phyloP scores from a whole-genome alignment of 2,329 filamentous ascomycete genomes.

The Aspergillus glaucus region DNA sequence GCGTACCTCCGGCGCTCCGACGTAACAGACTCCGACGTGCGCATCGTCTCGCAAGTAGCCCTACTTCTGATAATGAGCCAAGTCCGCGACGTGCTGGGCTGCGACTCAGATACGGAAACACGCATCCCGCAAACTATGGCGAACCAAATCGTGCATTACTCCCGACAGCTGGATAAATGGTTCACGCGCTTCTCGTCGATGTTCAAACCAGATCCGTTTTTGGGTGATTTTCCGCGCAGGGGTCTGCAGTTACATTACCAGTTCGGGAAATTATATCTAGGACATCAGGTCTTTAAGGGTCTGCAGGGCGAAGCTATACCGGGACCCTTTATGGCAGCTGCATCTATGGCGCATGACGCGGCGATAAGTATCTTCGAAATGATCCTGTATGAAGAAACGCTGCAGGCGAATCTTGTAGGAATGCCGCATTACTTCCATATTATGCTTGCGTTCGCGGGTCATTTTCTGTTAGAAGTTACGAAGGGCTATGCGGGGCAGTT shows the following conservation, averaged over 20 bases:
- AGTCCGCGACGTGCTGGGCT: constrained; percentile 26
- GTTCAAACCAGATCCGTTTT: constrained; percentile 16
- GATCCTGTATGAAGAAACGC: constrained; percentile 31
- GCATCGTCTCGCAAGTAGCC: constrained; percentile 30
- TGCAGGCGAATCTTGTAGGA: constrained; percentile 31
- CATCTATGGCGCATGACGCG: constrained; percentile 23
- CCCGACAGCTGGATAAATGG: constrained; percentile 24
- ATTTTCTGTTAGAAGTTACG: constrained; percentile 36
- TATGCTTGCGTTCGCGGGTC: constrained; percentile 38
- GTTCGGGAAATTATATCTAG: constrained; percentile 44
- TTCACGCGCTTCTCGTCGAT: constrained; percentile 20
- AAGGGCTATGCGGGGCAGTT: constrained; percentile 33
- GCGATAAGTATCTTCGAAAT: constrained; percentile 35
- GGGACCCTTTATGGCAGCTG: constrained; percentile 23
- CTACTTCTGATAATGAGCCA: constrained; percentile 32
- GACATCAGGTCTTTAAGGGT: constrained; percentile 43
- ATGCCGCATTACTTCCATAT: constrained; percentile 40
- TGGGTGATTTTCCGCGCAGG: constrained; percentile 43
- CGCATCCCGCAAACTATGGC: constrained; percentile 19
- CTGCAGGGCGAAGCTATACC: constrained; percentile 32
- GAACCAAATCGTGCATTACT: constrained; percentile 23
- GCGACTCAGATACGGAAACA: constrained; percentile 21
- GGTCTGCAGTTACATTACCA: constrained; percentile 44
- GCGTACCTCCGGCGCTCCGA: constrained; percentile 25
- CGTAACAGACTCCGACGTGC: constrained; percentile 27